phyloP scores from a whole-genome alignment of 148 eudicot species.

The Camellia granthamiana region DNA sequence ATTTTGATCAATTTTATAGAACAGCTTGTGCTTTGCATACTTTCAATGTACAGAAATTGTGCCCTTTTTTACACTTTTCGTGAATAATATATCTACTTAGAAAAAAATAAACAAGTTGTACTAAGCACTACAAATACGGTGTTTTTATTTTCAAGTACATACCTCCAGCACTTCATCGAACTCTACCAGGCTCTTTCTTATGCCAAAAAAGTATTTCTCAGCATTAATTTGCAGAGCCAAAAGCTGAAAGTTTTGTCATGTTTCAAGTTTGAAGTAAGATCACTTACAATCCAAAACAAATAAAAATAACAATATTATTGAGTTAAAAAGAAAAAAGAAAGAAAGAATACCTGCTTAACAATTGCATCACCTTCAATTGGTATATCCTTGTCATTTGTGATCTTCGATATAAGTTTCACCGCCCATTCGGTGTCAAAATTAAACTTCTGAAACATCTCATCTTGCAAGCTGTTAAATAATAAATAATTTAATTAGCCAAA shows the following conservation, averaged over 20 bases:
- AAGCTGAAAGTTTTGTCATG: constrained; percentile 51
- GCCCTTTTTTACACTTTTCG: not conserved
- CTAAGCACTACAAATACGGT: not conserved
- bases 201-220: constrained; percentile 81
- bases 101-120: not conserved
- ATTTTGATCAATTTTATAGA: not conserved
- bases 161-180: constrained; percentile 99
- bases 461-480: constrained; percentile 72
- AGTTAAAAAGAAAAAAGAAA: constrained; percentile 1
- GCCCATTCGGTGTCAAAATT: constrained; percentile 96
- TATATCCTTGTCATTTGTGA: constrained; percentile 74
- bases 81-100: not conserved
- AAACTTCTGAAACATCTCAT: constrained; percentile 97
- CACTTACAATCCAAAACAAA: not conserved
- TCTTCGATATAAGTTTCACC: constrained; percentile 69
- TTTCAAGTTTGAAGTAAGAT: not conserved
- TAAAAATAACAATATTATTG: not conserved
- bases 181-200: constrained; percentile 91
- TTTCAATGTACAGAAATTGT: not conserved
- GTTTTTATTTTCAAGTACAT: constrained; percentile 23
- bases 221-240: constrained; percentile 78
- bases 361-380: constrained; percentile 82
- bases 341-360: constrained; percentile 67
- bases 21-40: not conserved
- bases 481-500: constrained; percentile 16